Evolutionary conservation across 2,329 filamentous ascomycete species (phyloP).

Genomic region (Leptographium procerum): DNA sequence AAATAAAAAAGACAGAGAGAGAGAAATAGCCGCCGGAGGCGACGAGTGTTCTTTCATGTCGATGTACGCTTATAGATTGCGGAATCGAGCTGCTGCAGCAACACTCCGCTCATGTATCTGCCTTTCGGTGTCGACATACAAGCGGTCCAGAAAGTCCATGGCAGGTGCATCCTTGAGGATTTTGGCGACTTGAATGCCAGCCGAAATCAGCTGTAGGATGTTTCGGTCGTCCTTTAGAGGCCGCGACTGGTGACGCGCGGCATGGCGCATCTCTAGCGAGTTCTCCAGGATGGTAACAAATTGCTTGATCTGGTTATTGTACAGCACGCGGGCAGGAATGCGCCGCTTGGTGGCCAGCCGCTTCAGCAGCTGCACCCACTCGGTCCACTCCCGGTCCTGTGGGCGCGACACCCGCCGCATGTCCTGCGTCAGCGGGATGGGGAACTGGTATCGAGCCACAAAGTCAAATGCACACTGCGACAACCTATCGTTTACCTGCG

Average conservation of each 20-base stretch:
- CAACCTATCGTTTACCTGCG: constrained; percentile 71
- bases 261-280: constrained; percentile 77
- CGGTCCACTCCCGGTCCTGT: constrained; percentile 77
- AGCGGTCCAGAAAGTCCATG: constrained; percentile 69
- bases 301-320: constrained; percentile 86
- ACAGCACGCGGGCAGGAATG: constrained; percentile 72
- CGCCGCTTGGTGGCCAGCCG: constrained; percentile 74
- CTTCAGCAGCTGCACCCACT: constrained; percentile 84
- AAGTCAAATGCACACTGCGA: constrained; percentile 84
- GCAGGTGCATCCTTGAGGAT: constrained; percentile 74
- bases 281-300: constrained; percentile 82
- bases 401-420: constrained; percentile 66
- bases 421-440: constrained; percentile 71
- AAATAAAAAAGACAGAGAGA: background rate
- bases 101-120: constrained; percentile 58
- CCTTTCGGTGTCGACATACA: constrained; percentile 74
- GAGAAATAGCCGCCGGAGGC: background rate
- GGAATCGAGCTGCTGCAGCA: constrained; percentile 30
- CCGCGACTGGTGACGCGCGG: constrained; percentile 70
- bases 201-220: constrained; percentile 76
- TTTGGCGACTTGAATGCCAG: constrained; percentile 77
- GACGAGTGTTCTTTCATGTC: background rate
- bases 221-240: constrained; percentile 82
- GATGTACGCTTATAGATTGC: constrained; percentile 15
- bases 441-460: constrained; percentile 83